phyloP scores from a whole-genome alignment of 257 asterid genomes.

The Solanum megistacrolobum region DNA sequence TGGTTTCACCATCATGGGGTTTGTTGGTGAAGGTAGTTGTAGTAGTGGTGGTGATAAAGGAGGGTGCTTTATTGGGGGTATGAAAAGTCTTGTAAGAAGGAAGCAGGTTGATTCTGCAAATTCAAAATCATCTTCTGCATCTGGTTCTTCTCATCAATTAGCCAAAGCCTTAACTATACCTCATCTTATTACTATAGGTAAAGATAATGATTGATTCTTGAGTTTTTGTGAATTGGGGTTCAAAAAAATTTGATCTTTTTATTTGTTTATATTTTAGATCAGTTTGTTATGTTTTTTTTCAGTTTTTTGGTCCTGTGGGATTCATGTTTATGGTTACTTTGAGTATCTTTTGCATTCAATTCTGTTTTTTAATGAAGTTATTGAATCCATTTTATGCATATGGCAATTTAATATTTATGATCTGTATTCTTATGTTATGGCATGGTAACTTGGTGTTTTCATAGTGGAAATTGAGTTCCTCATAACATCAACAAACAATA shows the following conservation, averaged over 20 bases:
- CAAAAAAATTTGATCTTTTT: not conserved
- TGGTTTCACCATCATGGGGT: not conserved
- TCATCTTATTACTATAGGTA: slow-evolving; percentile 81
- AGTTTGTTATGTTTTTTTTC: not conserved
- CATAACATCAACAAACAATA: not conserved
- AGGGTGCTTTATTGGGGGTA: slow-evolving; percentile 19
- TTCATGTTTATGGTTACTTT: not conserved
- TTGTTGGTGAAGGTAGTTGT: slow-evolving; percentile 17
- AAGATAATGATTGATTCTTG: not conserved
- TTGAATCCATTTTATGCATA: not conserved
- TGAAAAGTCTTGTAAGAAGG: slow-evolving; percentile 59
- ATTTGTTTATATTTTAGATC: not conserved
- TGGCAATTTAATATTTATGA: not conserved
- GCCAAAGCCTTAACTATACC: slow-evolving; percentile 70
- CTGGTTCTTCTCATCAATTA: slow-evolving; percentile 44
- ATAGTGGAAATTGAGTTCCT: not conserved
- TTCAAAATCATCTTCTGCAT: slow-evolving; percentile 24
- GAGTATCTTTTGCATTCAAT: not conserved
- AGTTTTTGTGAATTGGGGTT: not conserved
- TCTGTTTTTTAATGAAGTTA: not conserved
- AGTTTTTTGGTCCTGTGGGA: not conserved
- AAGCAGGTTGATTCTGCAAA: slow-evolving; percentile 62
- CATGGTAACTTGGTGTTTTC: not conserved
- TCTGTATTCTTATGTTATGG: not conserved
- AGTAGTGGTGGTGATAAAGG: slow-evolving; percentile 5